Evolutionary conservation across 75 land plant genomes (phyloP), one percentile per base, ranked within the genome.

Genomic region (Selaginella moellendorffii): DNA sequence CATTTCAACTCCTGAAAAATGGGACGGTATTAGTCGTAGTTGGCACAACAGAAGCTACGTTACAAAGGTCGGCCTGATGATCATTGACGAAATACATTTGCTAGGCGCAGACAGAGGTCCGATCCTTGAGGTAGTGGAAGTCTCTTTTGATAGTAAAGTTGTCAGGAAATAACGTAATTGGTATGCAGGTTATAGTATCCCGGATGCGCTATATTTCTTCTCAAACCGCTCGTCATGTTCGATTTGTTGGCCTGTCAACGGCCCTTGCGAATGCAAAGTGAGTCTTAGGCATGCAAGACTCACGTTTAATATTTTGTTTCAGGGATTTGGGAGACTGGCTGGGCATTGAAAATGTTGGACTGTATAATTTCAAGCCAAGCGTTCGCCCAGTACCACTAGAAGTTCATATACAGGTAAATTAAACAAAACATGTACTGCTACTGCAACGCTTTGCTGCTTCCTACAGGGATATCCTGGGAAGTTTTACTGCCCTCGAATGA

Each of bases 61-160:
- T 5, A 95, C 76, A 72, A 95, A 95, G 90, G 98, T 91, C 19
- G 99, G 99, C 20, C 79, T 95, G 36, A 77, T 95, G 81, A 84
- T 95, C 30, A 76, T 95, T 69, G 99, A 95, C 74, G 99, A 95
- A 75, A 90, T 95, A 71, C 99, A 95, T 71, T 78, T 95, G 28
- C 90, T 95, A 58, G 99, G 99, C 46, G 99, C 91, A 31, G 99
- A 95, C 69, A 90, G 99, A 60, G 99, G 99, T 24, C 99, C 99
- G 29, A 84, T 95, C 75, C 86, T 95, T 59, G 99, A 95, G 99
- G 99, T 86, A 77, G 36, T n/a, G 26, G 28, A 62, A 26, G 10
- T 62, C 5, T 27, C 63, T 62, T 8, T 2, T 56, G 5, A 56
- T 8, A 56, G 20, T 2, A 24, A 56, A 56, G 10, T 10, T 46